Conservation (phyloP, 257 asterid species). For the Solanum gracilifrons region DNA sequence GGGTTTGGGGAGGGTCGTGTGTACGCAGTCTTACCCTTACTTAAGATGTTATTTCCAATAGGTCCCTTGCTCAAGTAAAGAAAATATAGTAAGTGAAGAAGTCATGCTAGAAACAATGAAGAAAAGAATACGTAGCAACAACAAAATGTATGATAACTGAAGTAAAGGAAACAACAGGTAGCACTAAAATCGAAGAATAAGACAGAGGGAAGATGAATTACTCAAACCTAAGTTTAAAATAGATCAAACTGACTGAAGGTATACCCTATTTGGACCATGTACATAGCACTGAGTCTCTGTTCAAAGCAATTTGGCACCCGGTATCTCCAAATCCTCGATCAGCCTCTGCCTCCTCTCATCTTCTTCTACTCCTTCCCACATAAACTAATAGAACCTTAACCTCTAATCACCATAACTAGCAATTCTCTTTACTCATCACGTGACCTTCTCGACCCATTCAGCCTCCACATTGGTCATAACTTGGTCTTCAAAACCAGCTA, state of each 20-base stretch:
- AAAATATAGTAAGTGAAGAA: neutral
- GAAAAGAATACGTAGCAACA: neutral
- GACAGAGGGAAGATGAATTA: neutral
- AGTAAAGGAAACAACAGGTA: neutral
- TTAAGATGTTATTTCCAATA: neutral
- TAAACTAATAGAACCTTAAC: neutral
- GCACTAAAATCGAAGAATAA: neutral
- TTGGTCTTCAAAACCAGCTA: neutral
- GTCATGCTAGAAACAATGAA: neutral
- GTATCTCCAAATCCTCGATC: neutral
- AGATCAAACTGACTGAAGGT: neutral
- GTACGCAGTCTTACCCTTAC: neutral
- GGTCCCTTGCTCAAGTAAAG: neutral
- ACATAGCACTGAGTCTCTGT: neutral
- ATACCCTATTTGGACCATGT: neutral
- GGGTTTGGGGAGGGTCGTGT: neutral
- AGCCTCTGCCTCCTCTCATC: neutral
- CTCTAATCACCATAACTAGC: neutral
- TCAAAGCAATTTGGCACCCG: neutral
- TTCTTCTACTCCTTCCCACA: neutral
- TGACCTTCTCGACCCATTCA: neutral
- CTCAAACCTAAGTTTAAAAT: neutral
- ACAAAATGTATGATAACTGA: neutral
- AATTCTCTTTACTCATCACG: neutral
- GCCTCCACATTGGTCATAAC: neutral